Conservation (phyloP, 2,329 filamentous ascomycete species). For the Thermothelomyces thermophilus region DNA sequence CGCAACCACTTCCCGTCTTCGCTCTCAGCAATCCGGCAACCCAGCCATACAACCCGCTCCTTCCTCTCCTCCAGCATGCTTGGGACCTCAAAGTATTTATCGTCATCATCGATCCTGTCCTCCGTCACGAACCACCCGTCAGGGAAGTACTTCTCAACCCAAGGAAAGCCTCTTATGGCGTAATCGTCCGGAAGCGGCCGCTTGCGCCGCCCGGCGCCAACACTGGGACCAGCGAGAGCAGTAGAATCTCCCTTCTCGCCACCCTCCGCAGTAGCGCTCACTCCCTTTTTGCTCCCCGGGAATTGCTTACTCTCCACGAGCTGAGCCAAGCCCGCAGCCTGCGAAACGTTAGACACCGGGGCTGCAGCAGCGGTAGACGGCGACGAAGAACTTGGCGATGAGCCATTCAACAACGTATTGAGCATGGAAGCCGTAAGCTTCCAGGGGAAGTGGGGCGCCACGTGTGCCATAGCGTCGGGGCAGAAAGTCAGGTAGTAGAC, state of each 20-base stretch:
- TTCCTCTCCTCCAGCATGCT: constrained; percentile 52
- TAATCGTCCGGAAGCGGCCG: constrained; percentile 58
- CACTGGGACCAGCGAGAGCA: not conserved
- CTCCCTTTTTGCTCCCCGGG: constrained; percentile 36
- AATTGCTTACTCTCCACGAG: constrained; percentile 39
- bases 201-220: not conserved
- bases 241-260: not conserved
- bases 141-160: constrained; percentile 53
- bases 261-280: constrained; percentile 17
- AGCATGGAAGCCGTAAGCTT: constrained; percentile 33
- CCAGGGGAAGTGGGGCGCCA: constrained; percentile 39
- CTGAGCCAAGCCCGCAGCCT: constrained; percentile 22
- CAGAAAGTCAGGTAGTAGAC: constrained; percentile 40
- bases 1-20: constrained; percentile 36
- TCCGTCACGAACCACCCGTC: constrained; percentile 46
- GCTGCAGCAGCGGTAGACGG: not conserved
- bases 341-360: not conserved
- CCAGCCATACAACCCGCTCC: constrained; percentile 55
- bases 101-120: constrained; percentile 60
- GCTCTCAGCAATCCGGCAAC: constrained; percentile 38
- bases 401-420: constrained; percentile 29
- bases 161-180: constrained; percentile 56
- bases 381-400: constrained; percentile 6
- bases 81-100: constrained; percentile 55
- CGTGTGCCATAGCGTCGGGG: constrained; percentile 36